A percentile compares a stretch with the other conserved stretches of the same genome.
Conservation (phyloP, 2,329 filamentous ascomycete species). For the Colletotrichum nymphaeae region DNA sequence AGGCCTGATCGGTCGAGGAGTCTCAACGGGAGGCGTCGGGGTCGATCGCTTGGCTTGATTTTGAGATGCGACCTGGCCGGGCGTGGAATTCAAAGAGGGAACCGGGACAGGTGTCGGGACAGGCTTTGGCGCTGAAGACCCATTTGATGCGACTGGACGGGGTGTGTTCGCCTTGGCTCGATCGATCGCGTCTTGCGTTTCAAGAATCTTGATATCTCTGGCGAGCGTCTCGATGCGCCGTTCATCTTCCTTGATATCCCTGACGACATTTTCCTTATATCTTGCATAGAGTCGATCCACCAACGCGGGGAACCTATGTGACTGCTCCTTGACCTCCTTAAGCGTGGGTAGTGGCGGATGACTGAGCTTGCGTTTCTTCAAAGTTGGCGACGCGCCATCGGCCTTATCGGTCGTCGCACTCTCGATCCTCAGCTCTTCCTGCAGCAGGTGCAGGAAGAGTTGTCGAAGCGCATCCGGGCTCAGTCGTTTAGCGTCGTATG, state of each 20-base stretch:
- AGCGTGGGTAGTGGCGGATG: conserved; percentile 73
- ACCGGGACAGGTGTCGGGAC: conserved; percentile 26
- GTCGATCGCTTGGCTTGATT: conserved; percentile 16
- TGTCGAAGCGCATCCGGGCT: conserved; percentile 82
- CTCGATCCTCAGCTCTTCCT: conserved; percentile 75
- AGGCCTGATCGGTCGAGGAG: conserved; percentile 24
- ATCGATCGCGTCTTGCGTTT: conserved; percentile 55
- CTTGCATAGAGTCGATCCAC: conserved; percentile 79
- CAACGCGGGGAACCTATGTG: conserved; percentile 75
- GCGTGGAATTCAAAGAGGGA: background rate
- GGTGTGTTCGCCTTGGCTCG: conserved; percentile 30
- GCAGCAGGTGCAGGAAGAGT: conserved; percentile 80
- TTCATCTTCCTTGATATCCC: conserved; percentile 81
- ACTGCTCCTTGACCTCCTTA: conserved; percentile 73
- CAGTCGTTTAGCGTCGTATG: conserved; percentile 80
- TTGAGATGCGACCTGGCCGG: conserved; percentile 11
- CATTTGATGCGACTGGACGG: conserved; percentile 7
- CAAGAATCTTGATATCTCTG: conserved; percentile 75
- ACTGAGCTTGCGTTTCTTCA: conserved; percentile 80
- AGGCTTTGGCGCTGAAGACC: background rate
- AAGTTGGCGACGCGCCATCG: conserved; percentile 58
- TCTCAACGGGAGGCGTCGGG: conserved; percentile 9
- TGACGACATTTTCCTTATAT: conserved; percentile 78
- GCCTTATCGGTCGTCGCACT: conserved; percentile 49
- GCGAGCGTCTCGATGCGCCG: conserved; percentile 71